These are phyloP conservation scores for Suzukiozyma palmioleophila DNA, from an alignment of 1,139 yeast species.

Conservation along the genomic window DNA sequence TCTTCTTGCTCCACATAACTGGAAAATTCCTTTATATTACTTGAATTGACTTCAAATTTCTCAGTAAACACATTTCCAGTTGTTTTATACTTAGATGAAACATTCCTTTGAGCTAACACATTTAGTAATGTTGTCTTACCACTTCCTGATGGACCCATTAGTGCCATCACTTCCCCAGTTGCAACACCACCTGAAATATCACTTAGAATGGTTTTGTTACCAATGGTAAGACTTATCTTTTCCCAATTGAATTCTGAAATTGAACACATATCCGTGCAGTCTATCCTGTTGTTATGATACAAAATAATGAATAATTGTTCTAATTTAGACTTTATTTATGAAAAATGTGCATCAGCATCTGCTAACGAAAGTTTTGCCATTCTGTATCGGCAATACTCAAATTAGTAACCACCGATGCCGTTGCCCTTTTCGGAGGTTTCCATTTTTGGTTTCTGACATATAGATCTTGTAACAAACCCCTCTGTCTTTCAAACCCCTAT, in stretches of 20 bases:
- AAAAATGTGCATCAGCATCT: no score
- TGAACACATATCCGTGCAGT: constrained; percentile 21
- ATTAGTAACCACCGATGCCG: no score
- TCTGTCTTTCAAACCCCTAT: no score
- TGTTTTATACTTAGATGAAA: constrained; percentile 5
- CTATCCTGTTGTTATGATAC: background rate
- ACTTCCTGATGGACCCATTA: constrained; percentile 24
- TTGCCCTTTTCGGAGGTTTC: no score
- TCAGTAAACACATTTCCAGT: constrained; percentile 11
- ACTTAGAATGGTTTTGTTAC: constrained; percentile 34
- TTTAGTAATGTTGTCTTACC: constrained; percentile 22
- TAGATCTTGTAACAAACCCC: no score
- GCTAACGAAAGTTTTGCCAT: no score
- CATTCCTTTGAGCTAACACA: constrained; percentile 14
- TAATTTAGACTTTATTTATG: no score
- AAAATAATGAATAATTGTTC: no score
- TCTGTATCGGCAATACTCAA: no score
- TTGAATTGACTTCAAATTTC: constrained; percentile 7
- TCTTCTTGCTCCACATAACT: constrained; percentile 25
- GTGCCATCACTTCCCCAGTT: constrained; percentile 22
- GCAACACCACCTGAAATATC: constrained; percentile 19
- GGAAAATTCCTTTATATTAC: constrained; percentile 19
- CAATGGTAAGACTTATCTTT: constrained; percentile 48
- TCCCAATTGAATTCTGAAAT: constrained; percentile 54
- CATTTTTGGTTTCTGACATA: no score